Conservation (phyloP, 176 grass and related monocot species). For the Phragmites australis region DNA sequence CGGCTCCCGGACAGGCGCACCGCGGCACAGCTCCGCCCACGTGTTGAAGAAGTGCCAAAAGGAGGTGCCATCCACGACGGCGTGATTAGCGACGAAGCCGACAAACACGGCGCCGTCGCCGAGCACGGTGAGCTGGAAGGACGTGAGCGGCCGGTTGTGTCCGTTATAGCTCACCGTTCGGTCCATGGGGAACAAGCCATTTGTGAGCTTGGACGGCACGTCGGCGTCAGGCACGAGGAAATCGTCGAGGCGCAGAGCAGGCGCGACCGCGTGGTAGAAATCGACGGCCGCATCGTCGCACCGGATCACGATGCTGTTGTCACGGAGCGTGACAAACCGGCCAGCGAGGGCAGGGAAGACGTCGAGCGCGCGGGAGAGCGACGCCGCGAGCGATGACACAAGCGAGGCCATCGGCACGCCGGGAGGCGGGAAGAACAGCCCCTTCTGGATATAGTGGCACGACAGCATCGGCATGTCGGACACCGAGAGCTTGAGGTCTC, state of each 20-base stretch:
- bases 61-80: slow-evolving; percentile 84
- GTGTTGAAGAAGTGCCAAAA: slow-evolving; percentile 97
- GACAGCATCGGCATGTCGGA: slow-evolving; percentile 98
- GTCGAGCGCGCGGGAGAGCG: slow-evolving; percentile 58
- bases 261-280: slow-evolving; percentile 64
- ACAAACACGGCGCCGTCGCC: slow-evolving; percentile 82
- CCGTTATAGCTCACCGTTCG: slow-evolving; percentile 72
- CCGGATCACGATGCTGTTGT: slow-evolving; percentile 62
- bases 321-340: slow-evolving; percentile 59
- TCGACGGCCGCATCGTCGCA: slow-evolving; percentile 52
- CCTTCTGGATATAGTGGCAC: slow-evolving; percentile 98
- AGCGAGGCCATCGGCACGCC: slow-evolving; percentile 40
- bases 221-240: slow-evolving; percentile 64
- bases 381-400: slow-evolving; percentile 37
- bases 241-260: slow-evolving; percentile 40
- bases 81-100: slow-evolving; percentile 69
- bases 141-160: slow-evolving; percentile 58
- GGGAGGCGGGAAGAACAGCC: slow-evolving; percentile 67
- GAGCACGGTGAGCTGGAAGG: slow-evolving; percentile 78
- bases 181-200: slow-evolving; percentile 73
- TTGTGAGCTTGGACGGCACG: slow-evolving; percentile 55
- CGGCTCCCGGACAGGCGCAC: slow-evolving; percentile 42
- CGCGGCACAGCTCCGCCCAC: slow-evolving; percentile 81
- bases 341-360: slow-evolving; percentile 68
- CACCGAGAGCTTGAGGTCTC: slow-evolving; percentile 73